Evolutionary conservation across 805 yeast species (phyloP).

Genomic region (Clavispora carvajalis): DNA sequence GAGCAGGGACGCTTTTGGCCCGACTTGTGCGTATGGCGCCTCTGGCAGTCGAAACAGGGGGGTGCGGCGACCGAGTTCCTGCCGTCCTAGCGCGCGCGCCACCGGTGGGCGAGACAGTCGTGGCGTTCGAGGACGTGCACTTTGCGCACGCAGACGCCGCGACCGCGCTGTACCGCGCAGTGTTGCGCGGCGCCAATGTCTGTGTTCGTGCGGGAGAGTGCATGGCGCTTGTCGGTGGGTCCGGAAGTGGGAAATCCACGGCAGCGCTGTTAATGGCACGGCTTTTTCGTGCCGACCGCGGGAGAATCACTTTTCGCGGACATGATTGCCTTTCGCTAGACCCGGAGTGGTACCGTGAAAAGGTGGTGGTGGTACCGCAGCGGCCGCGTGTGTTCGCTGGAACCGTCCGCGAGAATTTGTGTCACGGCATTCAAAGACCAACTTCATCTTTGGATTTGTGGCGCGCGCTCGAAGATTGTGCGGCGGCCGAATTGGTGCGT

Average conservation of each 20-base stretch:
- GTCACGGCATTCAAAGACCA: slow-evolving; percentile 47
- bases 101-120: slow-evolving; percentile 19
- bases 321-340: slow-evolving; percentile 44
- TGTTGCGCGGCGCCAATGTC: slow-evolving; percentile 42
- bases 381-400: slow-evolving; percentile 69
- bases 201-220: slow-evolving; percentile 41
- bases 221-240: slow-evolving; percentile 72
- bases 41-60: slow-evolving; percentile 34
- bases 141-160: slow-evolving; percentile 43
- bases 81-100: slow-evolving; percentile 19
- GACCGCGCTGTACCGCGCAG: slow-evolving; percentile 16
- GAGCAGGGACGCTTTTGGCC: slow-evolving; percentile 55
- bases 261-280: slow-evolving; percentile 51
- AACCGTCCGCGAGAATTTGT: slow-evolving; percentile 62
- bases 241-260: slow-evolving; percentile 93
- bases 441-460: slow-evolving; percentile 26
- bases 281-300: slow-evolving; percentile 40
- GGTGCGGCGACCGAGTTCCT: slow-evolving; percentile 12
- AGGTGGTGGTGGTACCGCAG: slow-evolving; percentile 72
- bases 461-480: slow-evolving; percentile 35
- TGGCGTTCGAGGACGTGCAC: slow-evolving; percentile 36
- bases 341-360: slow-evolving; percentile 43
- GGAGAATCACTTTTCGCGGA: slow-evolving; percentile 42
- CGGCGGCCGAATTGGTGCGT: slow-evolving; percentile 50
- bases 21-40: slow-evolving; percentile 31